Evolutionary conservation across 345 rosid genomes (phyloP), one percentile per base, ranked within the genome.

Genomic region (Salix brachista): DNA sequence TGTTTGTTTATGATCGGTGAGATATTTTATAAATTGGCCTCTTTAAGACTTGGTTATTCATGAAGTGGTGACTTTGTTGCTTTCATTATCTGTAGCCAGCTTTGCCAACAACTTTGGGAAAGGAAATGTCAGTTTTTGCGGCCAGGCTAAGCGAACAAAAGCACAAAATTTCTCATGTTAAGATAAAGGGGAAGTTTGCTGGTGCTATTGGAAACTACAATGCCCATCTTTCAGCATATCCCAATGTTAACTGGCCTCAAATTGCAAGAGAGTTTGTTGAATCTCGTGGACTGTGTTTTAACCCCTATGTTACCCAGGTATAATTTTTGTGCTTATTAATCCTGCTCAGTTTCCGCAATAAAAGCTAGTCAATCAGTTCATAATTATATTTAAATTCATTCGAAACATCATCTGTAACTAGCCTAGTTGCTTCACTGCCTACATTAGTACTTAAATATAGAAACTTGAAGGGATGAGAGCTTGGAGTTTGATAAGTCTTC

Each of bases 141-240:
- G 88, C 87, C 72, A 87, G 98, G 83, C 85, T 96, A 84, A 88
- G 94, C 65, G 86, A 89, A 85, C 97, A 89, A 89, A 87, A 87
- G 86, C 84, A 83, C 76, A 87, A 86, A 77, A 87, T 94, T 83
- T 83, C 92, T 65, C 89, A 88, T 79, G 93, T 88, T 65, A 86
- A 89, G 85, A 84, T 96, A 34, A 90, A 89, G 83, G 99, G 98
- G 67, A 96, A 96, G 83, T 92, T 92, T 87, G 97, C 97, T 50
- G 99, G 99, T 82, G 96, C 98, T 67, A 95, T 94, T 80, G 99
- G 99, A 64, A 96, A 93, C 75, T 94, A 91, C 85, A 96, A 94
- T 78, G 97, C 97, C n/a, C 99, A 94, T 80, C 76, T 96, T 32
- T 84, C 87, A 68, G 98, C 98, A 26, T 94, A 96, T 90, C 90